phyloP scores from a whole-genome alignment of 2,329 filamentous ascomycete genomes.

The Exserohilum rostratum region DNA sequence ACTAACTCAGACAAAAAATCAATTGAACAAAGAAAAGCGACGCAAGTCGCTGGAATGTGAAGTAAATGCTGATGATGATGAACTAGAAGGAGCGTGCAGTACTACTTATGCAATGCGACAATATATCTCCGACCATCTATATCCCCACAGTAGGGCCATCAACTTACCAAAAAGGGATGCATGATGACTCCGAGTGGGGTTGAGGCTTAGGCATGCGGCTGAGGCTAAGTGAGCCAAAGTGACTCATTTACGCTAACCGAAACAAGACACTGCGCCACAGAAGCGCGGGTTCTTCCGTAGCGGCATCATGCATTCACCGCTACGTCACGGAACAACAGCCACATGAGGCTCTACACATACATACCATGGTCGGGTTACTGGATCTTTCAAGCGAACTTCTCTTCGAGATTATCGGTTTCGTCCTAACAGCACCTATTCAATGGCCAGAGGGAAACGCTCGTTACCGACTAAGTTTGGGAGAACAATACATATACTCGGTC shows the following conservation, averaged over 20 bases:
- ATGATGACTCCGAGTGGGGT: conserved; percentile 23
- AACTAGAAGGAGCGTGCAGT: conserved; percentile 11
- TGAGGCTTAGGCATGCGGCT: conserved; percentile 5
- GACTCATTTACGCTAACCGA: conserved; percentile 34
- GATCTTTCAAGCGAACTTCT: conserved; percentile 20
- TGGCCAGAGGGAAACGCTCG: not conserved
- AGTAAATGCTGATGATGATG: not conserved
- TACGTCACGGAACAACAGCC: not conserved
- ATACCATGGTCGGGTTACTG: conserved; percentile 11
- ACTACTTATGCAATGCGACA: conserved; percentile 6
- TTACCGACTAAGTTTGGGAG: not conserved
- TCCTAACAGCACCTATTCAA: not conserved
- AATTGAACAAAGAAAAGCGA: not conserved
- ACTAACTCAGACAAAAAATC: not conserved
- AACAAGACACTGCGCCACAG: conserved; percentile 21
- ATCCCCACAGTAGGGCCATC: not conserved
- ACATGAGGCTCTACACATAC: not conserved
- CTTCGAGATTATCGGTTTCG: conserved; percentile 13
- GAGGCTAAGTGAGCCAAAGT: conserved; percentile 26
- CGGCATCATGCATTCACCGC: not conserved
- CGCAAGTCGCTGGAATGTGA: conserved; percentile 7
- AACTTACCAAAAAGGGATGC: conserved; percentile 6
- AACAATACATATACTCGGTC: not conserved
- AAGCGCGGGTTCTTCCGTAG: not conserved
- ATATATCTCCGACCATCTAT: not conserved